Base-by-base conservation (phyloP, 257 asterid species). In the Scutellaria galericulata region DNA sequence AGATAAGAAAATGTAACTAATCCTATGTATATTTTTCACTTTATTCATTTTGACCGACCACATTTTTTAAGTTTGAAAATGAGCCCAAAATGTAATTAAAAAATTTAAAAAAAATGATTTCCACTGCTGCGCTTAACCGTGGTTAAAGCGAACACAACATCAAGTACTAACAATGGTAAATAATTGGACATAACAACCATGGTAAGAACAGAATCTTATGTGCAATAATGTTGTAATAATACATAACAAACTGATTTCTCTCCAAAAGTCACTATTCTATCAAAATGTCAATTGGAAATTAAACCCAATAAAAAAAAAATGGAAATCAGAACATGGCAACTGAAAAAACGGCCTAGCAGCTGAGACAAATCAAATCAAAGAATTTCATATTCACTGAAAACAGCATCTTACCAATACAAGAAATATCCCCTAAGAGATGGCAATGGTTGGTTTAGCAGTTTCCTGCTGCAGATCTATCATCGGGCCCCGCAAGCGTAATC, bases 401-500 rank as follows among this genome's bases (percentile, higher is more conserved):
- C 42, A 0, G 18, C 18, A 45, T n/a, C 75, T 75, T 37, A 48
- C 66, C 76, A 62, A 77, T 81, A 70, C 75, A 74, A 69, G 70
- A 75, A 31, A 14, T 72, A 78, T 75, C 40, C 73, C 31, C 18
- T 18, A 68, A 48, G 40, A 72, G 64, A 78, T 82, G 73, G 41
- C 75, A 37, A 7, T 67, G 70, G 37, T 37, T 9, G 47, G 70
- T 59, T 27, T 42, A 56, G 75, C 77, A 85, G 62, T 71, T 74
- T 68, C 86, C 89, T 18, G 54, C 54, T 52, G 95, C 81, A 27
- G 86, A 83, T 75, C 88, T 79, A 75, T 94, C 95, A 5, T 82
- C 94, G 5, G 98, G 97, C 45, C 98, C 97, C 0, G 87, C 87
- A 35, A 94, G 90, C 77, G 70, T 81, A 64, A 91, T 88, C 98